Evolutionary conservation across 257 asterid genomes (phyloP).

Genomic region (Cordia subcordata): DNA sequence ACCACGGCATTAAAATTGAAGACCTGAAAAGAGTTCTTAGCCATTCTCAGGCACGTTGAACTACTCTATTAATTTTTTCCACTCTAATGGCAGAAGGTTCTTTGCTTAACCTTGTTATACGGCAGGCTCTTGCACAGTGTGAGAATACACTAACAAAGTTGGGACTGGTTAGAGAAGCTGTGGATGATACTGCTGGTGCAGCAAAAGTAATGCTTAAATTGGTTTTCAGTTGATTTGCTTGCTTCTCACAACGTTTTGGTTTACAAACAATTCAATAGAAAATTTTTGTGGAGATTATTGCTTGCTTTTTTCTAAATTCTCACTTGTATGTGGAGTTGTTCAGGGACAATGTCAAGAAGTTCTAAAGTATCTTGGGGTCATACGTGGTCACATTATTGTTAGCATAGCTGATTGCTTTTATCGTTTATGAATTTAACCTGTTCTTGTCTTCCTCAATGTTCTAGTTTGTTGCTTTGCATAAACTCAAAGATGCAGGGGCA

Average conservation of each 20-base stretch:
- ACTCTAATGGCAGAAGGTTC: not conserved
- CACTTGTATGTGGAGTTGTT: no score
- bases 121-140: constrained; percentile 98
- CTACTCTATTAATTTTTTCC: not conserved
- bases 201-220: constrained; percentile 59
- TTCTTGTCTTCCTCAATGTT: constrained; percentile 12
- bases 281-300: not conserved
- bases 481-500: constrained; percentile 87
- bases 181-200: constrained; percentile 99
- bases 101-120: constrained; percentile 14
- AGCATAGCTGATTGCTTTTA: not conserved
- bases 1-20: constrained; percentile 62
- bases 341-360: no score
- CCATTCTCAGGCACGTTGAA: constrained; percentile 87
- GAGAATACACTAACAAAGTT: constrained; percentile 83
- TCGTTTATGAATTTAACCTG: constrained; percentile 8
- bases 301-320: no score
- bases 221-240: not conserved
- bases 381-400: no score
- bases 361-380: no score
- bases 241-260: constrained; percentile 2
- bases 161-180: constrained; percentile 95
- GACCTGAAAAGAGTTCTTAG: constrained; percentile 89
- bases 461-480: constrained; percentile 70
- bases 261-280: not conserved